phyloP scores from a whole-genome alignment of 202 grass and related monocot species.

The Saccharum hybrid region DNA sequence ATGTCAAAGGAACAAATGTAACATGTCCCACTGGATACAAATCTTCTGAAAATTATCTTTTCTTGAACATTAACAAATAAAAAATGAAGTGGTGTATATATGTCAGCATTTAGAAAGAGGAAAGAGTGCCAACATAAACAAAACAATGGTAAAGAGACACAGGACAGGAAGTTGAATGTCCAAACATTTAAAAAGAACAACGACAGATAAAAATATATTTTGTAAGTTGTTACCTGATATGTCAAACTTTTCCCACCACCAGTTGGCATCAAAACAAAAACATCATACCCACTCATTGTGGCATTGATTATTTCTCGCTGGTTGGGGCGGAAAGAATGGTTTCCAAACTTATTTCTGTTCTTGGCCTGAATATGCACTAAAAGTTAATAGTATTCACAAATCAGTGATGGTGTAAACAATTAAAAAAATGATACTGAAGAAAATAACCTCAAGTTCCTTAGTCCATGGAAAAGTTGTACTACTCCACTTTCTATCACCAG shows the following conservation, averaged over 20 bases:
- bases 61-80: slow-evolving; percentile 11
- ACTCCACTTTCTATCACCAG: slow-evolving; percentile 70
- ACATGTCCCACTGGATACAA: slow-evolving; percentile 24
- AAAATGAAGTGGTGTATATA: slow-evolving; percentile 11
- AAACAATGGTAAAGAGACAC: slow-evolving; percentile 12
- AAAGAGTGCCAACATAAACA: slow-evolving; percentile 16
- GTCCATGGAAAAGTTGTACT: slow-evolving; percentile 76
- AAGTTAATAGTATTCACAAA: slow-evolving; percentile 35
- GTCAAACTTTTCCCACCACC: slow-evolving; percentile 97
- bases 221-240: slow-evolving; percentile 64
- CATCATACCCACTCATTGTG: slow-evolving; percentile 93
- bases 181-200: slow-evolving; percentile 9
- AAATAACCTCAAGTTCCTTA: slow-evolving; percentile 86
- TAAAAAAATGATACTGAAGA: slow-evolving; percentile 32
- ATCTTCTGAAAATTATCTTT: slow-evolving; percentile 24
- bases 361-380: slow-evolving; percentile 52
- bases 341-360: slow-evolving; percentile 87
- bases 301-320: slow-evolving; percentile 99
- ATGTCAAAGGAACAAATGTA: background rate
- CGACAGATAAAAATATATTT: background rate
- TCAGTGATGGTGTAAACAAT: slow-evolving; percentile 12
- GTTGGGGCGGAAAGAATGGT: slow-evolving; percentile 87
- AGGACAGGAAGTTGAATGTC: background rate
- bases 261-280: slow-evolving; percentile 99
- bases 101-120: slow-evolving; percentile 20